Evolutionary conservation across 108 stramenopile species (phyloP), one percentile per base, ranked within the genome.

Genomic region (Nitzschia sp.): DNA sequence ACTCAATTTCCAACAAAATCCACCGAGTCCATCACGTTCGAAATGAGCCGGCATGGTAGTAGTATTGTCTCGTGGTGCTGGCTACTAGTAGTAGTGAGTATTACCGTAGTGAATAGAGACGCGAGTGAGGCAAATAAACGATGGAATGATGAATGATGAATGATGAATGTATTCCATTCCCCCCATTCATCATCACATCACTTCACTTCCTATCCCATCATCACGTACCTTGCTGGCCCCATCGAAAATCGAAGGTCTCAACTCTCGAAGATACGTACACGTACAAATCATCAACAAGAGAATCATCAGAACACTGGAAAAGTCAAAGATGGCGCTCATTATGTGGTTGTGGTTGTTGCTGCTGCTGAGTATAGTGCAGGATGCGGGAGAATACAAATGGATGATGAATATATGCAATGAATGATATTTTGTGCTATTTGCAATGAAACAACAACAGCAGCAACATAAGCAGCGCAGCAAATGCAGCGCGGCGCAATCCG

Each of bases 291-390:
- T 56, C 41, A 98, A 81, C 26, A 97, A 69, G 15, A 97, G 32
- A 22, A 96, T 91, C 50, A 94, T 96, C 34, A 98, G 66, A n/a
- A 97, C 82, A 69, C 90, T 93, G 13, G 90, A 80, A 71, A 98
- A 96, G 59, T 96, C 88, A 63, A 98, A 98, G 27, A 98, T 87
- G 5, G 96, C 97, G 38, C 91, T 85, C 96, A 94, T 90, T 8
- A 35, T 67, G 46, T 41, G 38, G n/a, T n/a, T n/a, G n/a, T n/a
- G n/a, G n/a, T n/a, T n/a, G n/a, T n/a, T n/a, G n/a, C n/a, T n/a
- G n/a, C n/a, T n/a, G n/a, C n/a, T n/a, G n/a, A n/a, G n/a, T n/a
- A n/a, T n/a, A n/a, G n/a, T n/a, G n/a, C 9, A 44, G 41, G 41
- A 15, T 13, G 15, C 15, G 41, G 15, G 15, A 15, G 41, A 44